Base-by-base conservation (phyloP, 768 basidiomycete species). In the Pulveroboletus sp. region DNA sequence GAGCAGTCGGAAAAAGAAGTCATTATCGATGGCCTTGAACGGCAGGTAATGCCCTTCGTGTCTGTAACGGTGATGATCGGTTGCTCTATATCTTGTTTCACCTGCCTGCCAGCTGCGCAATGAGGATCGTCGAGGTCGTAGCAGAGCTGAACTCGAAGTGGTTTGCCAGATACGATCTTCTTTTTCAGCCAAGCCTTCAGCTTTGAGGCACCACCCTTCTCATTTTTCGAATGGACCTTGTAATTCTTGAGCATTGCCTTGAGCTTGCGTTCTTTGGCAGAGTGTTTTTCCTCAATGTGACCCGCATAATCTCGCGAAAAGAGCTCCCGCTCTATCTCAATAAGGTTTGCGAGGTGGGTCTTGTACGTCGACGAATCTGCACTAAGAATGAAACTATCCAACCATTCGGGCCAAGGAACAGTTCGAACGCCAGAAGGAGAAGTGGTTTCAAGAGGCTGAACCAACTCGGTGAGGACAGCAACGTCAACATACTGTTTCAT, bases 111-210 rank as follows among this genome's bases (percentile, higher is more conserved):
- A 10, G 77, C 75, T 13, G 67, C 65, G 42, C 73, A 77, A 21
- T 58, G 51, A 4, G 62, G 61, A 48, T 71, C 69, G 35, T 76
- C 72, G 20, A 76, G 59, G 13, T 75, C 75, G 20, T 69, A 60
- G 19, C 70, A 69, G 20, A 78, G 61, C 48, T 74, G 69, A 11
- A 75, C 52, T 42, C 61, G 72, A 13, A 61, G 45, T 2, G 68
- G 55, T n/a, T 70, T 72, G 20, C 73, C 70, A 3, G 69, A 61
- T 8, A 68, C 55, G 24, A 85, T 71, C 52, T 84, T 84, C 53
- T 77, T 79, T 66, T 75, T 81, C 58, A 82, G 66, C 85, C 85
- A 87, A 5, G 77, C 73, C 55, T 79, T 84, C 38, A 87, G 61
- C 53, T 73, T 79, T 39, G 76, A 73, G 5, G 77, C 68, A 13